Percentiles rank a stretch among this genome's conserved stretches.
phyloP scores from a whole-genome alignment of 1,284 basidiomycete genomes.

The Meripilus lineatus region DNA sequence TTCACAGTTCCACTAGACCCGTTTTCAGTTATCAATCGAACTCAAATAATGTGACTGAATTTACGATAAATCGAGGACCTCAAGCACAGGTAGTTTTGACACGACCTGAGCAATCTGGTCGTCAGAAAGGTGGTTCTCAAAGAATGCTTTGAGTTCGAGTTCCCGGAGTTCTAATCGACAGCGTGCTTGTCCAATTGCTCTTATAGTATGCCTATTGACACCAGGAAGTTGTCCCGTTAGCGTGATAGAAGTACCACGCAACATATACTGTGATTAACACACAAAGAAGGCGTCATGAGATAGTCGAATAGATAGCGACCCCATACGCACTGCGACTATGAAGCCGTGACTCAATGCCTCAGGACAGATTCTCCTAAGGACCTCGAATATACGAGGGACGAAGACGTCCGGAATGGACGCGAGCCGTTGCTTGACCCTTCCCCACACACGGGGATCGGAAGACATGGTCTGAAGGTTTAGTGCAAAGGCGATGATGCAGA shows the following conservation, averaged over 20 bases:
- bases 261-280: slow-evolving; percentile 41
- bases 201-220: slow-evolving; percentile 46
- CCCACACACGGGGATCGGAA: slow-evolving; percentile 34
- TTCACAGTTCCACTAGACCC: slow-evolving; percentile 51
- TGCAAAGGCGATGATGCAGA: slow-evolving; percentile 53
- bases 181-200: slow-evolving; percentile 32
- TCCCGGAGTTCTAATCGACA: slow-evolving; percentile 38
- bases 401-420: slow-evolving; percentile 48
- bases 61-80: slow-evolving; percentile 51
- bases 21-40: background rate
- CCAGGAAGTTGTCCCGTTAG: slow-evolving; percentile 50
- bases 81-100: slow-evolving; percentile 38
- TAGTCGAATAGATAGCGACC: background rate
- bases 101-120: slow-evolving; percentile 45
- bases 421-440: slow-evolving; percentile 34
- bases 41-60: slow-evolving; percentile 2
- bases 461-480: slow-evolving; percentile 37
- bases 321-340: slow-evolving; percentile 44
- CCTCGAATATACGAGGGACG: slow-evolving; percentile 44
- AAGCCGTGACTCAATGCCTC: slow-evolving; percentile 46
- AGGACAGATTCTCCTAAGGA: slow-evolving; percentile 45
- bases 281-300: slow-evolving; percentile 1
- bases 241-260: slow-evolving; percentile 47
- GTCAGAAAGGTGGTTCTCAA: slow-evolving; percentile 48
- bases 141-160: slow-evolving; percentile 47